Conservation (phyloP, 106 monocot genomes). For the Acorus gramineus region DNA sequence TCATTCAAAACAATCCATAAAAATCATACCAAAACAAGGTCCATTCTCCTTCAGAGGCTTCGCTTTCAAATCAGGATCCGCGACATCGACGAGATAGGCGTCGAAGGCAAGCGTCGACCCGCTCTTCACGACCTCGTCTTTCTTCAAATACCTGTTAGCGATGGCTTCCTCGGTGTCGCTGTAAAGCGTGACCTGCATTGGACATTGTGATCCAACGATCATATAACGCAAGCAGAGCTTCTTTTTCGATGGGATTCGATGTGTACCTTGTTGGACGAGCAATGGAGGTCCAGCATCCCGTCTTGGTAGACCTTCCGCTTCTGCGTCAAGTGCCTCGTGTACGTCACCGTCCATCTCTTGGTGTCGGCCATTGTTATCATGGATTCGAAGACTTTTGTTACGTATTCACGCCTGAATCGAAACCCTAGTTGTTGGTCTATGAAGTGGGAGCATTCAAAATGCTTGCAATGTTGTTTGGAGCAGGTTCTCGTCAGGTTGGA, state of each 20-base stretch:
- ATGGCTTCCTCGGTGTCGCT: constrained; percentile 52
- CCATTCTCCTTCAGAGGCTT: constrained; percentile 3
- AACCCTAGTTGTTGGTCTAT: too few species aligned
- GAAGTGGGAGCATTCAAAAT: constrained; percentile 2
- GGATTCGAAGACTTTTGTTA: not conserved
- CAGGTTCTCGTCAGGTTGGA: too few species aligned
- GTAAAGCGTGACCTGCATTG: constrained; percentile 45
- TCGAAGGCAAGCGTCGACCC: constrained; percentile 49
- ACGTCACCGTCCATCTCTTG: constrained; percentile 41
- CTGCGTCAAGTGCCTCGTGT: constrained; percentile 45
- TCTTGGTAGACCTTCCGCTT: constrained; percentile 55
- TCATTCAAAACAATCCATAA: too few species aligned
- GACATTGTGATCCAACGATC: not conserved
- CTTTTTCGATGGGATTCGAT: not conserved
- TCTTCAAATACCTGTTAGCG: constrained; percentile 54
- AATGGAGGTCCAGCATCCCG: constrained; percentile 22
- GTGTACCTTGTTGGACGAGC: constrained; percentile 32
- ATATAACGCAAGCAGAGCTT: not conserved
- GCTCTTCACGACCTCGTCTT: constrained; percentile 45
- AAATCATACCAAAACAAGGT: too few species aligned
- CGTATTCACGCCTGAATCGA: not conserved
- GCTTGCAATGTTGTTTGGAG: not conserved
- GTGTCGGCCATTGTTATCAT: constrained; percentile 5
- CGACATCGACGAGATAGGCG: constrained; percentile 72
- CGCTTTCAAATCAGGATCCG: constrained; percentile 16